phyloP scores from a whole-genome alignment of 2,329 filamentous ascomycete genomes.

The Trichoderma lentiforme region DNA sequence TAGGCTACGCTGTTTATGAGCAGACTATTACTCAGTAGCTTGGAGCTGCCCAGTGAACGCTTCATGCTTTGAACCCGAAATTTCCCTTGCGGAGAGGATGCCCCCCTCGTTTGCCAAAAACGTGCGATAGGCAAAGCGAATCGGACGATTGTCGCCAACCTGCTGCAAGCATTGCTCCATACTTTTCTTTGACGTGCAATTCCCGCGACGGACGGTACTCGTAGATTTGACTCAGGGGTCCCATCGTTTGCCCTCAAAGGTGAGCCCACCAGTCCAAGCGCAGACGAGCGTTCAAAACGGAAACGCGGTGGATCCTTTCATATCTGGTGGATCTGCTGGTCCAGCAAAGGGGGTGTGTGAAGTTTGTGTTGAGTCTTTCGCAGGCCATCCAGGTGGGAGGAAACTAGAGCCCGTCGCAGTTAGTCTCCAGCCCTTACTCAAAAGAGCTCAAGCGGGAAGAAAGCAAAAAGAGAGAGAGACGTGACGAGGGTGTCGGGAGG shows the following conservation, averaged over 20 bases:
- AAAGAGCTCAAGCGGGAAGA: background rate
- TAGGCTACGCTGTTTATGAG: background rate
- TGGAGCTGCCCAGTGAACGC: background rate
- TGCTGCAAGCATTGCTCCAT: background rate
- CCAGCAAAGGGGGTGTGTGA: background rate
- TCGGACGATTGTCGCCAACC: background rate
- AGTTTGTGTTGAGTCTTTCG: background rate
- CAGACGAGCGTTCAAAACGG: slow-evolving; percentile 14
- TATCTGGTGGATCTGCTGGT: background rate
- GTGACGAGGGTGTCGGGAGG: background rate
- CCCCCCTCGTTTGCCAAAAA: background rate
- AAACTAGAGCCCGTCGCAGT: background rate
- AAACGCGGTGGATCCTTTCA: background rate
- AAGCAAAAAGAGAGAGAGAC: background rate
- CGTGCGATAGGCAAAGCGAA: background rate
- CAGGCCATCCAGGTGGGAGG: background rate
- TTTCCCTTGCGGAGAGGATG: background rate
- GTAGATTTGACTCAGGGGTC: slow-evolving; percentile 3
- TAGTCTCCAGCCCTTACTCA: background rate
- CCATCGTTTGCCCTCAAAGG: slow-evolving; percentile 6
- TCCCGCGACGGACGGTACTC: background rate
- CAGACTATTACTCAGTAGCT: background rate
- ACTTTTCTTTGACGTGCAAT: background rate
- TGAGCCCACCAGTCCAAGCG: slow-evolving; percentile 7
- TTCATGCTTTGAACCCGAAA: background rate